A percentile compares a stretch with the other conserved stretches of the same genome.
These are phyloP conservation scores for Barnettozyma hawaiiensis DNA, from an alignment of 1,139 yeast species.

Conservation along the genomic window DNA sequence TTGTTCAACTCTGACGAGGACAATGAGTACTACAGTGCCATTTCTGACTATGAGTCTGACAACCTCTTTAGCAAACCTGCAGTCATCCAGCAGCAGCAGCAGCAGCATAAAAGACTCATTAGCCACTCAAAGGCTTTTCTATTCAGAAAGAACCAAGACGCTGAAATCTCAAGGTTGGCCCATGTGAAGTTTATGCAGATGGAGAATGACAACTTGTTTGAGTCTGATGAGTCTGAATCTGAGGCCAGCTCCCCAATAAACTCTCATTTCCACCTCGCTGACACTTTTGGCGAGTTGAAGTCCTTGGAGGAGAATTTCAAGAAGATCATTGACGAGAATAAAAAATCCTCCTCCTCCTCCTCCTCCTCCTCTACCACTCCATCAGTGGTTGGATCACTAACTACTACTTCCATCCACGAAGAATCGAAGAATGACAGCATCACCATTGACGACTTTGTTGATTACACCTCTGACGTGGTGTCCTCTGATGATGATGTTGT, in stretches of 20 bases:
- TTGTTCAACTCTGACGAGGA: conserved; percentile 25
- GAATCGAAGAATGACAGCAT: conserved; percentile 3
- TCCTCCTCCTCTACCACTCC: too few relatives aligned
- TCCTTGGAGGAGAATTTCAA: conserved; percentile 25
- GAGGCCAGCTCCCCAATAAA: conserved; percentile 11
- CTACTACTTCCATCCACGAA: not conserved
- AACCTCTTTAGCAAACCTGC: conserved; percentile 7
- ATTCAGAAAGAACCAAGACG: conserved; percentile 9
- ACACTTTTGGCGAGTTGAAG: conserved; percentile 17
- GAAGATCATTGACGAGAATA: conserved; percentile 23
- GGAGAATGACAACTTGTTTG: conserved; percentile 10
- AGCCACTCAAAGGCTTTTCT: conserved; percentile 12
- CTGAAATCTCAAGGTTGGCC: conserved; percentile 4
- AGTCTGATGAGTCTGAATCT: conserved; percentile 17
- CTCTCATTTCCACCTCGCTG: conserved; percentile 4
- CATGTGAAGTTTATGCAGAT: conserved; percentile 3
- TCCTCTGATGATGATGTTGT: conserved; percentile 23
- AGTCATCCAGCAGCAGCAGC: not conserved
- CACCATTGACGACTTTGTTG: conserved; percentile 16
- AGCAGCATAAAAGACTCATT: conserved; percentile 5
- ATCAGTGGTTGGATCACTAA: conserved; percentile 1
- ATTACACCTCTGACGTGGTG: conserved; percentile 15
- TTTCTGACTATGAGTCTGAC: conserved; percentile 23
- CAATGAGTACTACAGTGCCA: conserved; percentile 22
- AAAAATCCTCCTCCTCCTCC: conserved; percentile 8